Base-by-base conservation (phyloP, 805 yeast genomes). In the Cyberlindnera mississippiensis region DNA sequence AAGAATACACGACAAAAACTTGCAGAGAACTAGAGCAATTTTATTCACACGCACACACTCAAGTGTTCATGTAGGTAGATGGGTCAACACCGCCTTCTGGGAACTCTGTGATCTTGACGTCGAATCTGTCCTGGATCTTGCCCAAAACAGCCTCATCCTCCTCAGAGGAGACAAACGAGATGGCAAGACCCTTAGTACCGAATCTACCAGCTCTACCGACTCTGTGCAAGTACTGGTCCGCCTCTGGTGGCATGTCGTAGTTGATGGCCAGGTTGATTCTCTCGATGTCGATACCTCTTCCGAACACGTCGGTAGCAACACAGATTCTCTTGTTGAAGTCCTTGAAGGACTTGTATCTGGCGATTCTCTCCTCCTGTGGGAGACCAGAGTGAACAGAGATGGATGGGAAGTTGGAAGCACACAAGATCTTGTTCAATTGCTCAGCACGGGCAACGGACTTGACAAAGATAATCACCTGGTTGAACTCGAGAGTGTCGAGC, bases 171-270 rank as follows among this genome's bases (percentile, higher is more conserved):
- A 93, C 93, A 52, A 91, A 86, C 32, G 96, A 87, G 45, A 93
- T 77, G 40, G 97, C 95, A 59, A 93, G 80, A 73, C 99, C 99
- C 74, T 91, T 91, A 64, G 99, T 91, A 75, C 99, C 99, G 60
- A 91, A 91, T 78, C 99, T 90, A 72, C 99, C 99, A 55, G 99
- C 99, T 80, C 99, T 89, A 63, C 99, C 99, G 50, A 91, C 99
- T 75, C 99, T 88, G 75, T 91, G 99, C 65, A 91, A 79, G 71
- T 93, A 91, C 70, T 93, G 97, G 69, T 91, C 98, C 51, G 98
- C 96, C 72, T 90, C 97, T 52, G 69, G 74, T 57, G 99, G 96
- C 74, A 91, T 73, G 70, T 91, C 99, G 69, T 91, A 91, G 76
- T 91, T 93, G 75, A 91, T 89, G 49, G 99, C 99, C 66, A 91